These are phyloP conservation scores for Berkeleyomyces basicola DNA, from an alignment of 2,329 filamentous ascomycete genomes.

Conservation along the genomic window DNA sequence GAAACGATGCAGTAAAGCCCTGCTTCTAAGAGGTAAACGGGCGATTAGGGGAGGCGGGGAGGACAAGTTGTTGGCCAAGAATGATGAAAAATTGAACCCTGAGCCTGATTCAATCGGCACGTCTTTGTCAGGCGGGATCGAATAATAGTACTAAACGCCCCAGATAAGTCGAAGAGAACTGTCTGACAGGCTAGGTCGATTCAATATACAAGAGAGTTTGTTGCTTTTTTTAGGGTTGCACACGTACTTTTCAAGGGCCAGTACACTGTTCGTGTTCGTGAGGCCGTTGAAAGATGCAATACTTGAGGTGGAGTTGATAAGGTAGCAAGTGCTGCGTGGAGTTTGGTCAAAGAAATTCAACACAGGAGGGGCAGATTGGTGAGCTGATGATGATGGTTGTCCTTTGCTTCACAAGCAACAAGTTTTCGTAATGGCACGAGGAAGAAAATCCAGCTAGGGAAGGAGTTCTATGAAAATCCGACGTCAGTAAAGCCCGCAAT, in stretches of 20 bases:
- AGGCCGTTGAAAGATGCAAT: neutral
- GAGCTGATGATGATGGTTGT: neutral
- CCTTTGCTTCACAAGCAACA: neutral
- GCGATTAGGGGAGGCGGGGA: neutral
- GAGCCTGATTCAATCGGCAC: neutral
- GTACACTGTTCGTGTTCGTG: neutral
- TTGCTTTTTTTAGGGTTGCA: neutral
- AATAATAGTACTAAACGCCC: neutral
- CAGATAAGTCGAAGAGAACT: neutral
- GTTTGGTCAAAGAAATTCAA: neutral
- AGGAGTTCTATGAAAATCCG: neutral
- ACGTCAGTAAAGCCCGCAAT: slow-evolving; percentile 1
- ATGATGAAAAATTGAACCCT: neutral
- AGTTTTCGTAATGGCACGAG: neutral
- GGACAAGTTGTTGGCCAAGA: neutral
- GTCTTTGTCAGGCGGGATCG: neutral
- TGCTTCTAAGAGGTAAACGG: neutral
- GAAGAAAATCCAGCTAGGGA: neutral
- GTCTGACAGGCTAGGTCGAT: slow-evolving; percentile 3
- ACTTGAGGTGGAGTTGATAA: neutral
- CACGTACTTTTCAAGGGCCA: neutral
- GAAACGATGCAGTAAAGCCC: neutral
- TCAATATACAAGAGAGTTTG: neutral
- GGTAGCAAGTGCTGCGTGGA: neutral
- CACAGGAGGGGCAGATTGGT: neutral